Base-by-base conservation (phyloP, 768 basidiomycete species). In the Boletellus ananas region DNA sequence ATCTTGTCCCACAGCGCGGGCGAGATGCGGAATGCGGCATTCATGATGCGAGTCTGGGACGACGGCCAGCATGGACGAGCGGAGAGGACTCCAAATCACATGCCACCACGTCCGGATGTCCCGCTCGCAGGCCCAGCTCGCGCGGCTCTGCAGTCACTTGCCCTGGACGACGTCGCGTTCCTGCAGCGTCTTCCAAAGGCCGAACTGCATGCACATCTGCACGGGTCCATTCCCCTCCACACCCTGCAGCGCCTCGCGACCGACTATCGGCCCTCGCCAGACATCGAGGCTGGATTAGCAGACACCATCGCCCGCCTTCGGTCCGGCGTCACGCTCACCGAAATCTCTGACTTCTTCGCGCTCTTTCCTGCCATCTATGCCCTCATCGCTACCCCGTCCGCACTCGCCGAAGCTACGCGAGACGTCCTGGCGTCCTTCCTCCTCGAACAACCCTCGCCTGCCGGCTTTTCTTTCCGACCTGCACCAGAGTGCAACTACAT, bases 1-100 rank as follows among this genome's bases (percentile, higher is more conserved):
- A 94, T 90, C 69, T 80, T 85, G 71, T 93, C 90, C 91, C 92
- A 94, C 55, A 94, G 73, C 8, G 81, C 74, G 50, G 84, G 73
- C 14, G 85, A 79, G 55, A 94, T 94, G 44, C 84, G 80, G 70
- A 89, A 93, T 11, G 57, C 56, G 17, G 65, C 64, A 21, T 67
- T 66, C 76, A 76, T 76, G 50, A 27, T 48, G n/a, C 11, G 29
- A 29, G 29, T 29, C 29, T 29, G 7, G 29, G 29, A 29, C 29
- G 11, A 17, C 2, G 23, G 18, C 34, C 8, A 34, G 14, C 23
- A 44, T 23, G 20, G n/a, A 27, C 11, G 25, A 34, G 35, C 23
- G 6, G 43, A 43, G 18, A 41, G 16, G 36, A 12, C 18, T 12
- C 23, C n/a, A 9, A 48, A 54, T 61, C 55, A 60, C 55, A 53